These are phyloP conservation scores for Maudiozyma barnettii DNA, from an alignment of 805 yeast genomes.

Conservation along the genomic window DNA sequence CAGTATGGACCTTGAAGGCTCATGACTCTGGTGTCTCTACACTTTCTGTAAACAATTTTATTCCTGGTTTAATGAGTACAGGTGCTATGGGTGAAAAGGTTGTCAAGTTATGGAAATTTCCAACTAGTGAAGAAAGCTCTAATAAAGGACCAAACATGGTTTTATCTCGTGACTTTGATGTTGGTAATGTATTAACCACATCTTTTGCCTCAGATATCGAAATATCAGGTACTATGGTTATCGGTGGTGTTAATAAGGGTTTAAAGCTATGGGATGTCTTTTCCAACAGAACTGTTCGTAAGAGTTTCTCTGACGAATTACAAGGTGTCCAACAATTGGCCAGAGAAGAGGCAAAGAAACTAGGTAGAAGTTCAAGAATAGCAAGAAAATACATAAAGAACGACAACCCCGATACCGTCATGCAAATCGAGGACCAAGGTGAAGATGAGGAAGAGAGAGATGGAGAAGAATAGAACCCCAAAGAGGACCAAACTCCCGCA, in stretches of 20 bases:
- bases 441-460: slow-evolving; percentile 45
- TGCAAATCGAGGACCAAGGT: slow-evolving; percentile 55
- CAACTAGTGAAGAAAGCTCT: slow-evolving; percentile 29
- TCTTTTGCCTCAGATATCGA: slow-evolving; percentile 82
- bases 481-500: not conserved
- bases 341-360: slow-evolving; percentile 42
- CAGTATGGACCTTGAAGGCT: slow-evolving; percentile 93
- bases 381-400: slow-evolving; percentile 58
- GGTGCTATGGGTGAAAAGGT: slow-evolving; percentile 86
- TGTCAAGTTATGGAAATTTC: slow-evolving; percentile 81
- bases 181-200: slow-evolving; percentile 80
- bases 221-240: slow-evolving; percentile 70
- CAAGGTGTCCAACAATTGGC: slow-evolving; percentile 46
- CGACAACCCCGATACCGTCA: slow-evolving; percentile 42
- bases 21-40: slow-evolving; percentile 91
- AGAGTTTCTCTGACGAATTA: slow-evolving; percentile 53
- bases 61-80: slow-evolving; percentile 71
- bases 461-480: slow-evolving; percentile 4
- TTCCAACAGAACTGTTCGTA: slow-evolving; percentile 69
- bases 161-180: slow-evolving; percentile 81
- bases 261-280: slow-evolving; percentile 90
- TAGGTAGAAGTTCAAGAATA: slow-evolving; percentile 61
- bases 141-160: slow-evolving; percentile 69
- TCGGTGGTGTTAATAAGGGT: slow-evolving; percentile 81
- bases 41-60: slow-evolving; percentile 54